Conservation (phyloP, 176 grass and related monocot species). For the Areca catechu region DNA sequence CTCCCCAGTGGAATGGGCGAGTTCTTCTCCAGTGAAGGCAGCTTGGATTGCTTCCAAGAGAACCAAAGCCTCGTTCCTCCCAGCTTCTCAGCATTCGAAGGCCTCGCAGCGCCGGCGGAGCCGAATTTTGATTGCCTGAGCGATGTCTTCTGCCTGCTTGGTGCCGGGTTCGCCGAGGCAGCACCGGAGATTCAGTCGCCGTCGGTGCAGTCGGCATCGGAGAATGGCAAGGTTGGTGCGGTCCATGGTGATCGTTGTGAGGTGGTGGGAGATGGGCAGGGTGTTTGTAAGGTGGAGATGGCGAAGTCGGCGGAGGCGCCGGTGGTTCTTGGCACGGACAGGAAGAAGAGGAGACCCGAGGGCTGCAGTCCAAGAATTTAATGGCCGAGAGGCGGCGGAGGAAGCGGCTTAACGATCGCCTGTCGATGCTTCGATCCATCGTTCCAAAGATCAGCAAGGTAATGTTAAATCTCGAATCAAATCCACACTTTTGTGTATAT, state of each 20-base stretch:
- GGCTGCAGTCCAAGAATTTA: slow-evolving; percentile 94
- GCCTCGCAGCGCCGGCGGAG: background rate
- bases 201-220: slow-evolving; percentile 23
- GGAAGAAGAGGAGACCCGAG: slow-evolving; percentile 67
- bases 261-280: background rate
- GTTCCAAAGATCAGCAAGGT: slow-evolving; percentile 99
- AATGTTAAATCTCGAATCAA: background rate
- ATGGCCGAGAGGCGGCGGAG: slow-evolving; percentile 97
- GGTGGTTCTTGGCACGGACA: slow-evolving; percentile 28
- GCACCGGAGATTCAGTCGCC: slow-evolving; percentile 41
- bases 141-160: slow-evolving; percentile 47
- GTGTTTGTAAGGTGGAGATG: slow-evolving; percentile 76
- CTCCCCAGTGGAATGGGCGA: slow-evolving; percentile 38
- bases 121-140: slow-evolving; percentile 67
- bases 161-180: background rate
- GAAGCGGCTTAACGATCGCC: slow-evolving; percentile 95
- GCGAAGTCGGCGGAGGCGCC: slow-evolving; percentile 23
- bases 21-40: slow-evolving; percentile 44
- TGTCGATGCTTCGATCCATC: slow-evolving; percentile 96
- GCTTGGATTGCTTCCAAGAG: slow-evolving; percentile 76
- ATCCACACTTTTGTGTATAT: too few relatives aligned
- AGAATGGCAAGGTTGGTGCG: slow-evolving; percentile 13
- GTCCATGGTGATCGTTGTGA: too few relatives aligned
- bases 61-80: slow-evolving; percentile 38
- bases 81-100: slow-evolving; percentile 45